Evolutionary conservation across 768 basidiomycete species (phyloP).

Genomic region (Boletellus emodensis): DNA sequence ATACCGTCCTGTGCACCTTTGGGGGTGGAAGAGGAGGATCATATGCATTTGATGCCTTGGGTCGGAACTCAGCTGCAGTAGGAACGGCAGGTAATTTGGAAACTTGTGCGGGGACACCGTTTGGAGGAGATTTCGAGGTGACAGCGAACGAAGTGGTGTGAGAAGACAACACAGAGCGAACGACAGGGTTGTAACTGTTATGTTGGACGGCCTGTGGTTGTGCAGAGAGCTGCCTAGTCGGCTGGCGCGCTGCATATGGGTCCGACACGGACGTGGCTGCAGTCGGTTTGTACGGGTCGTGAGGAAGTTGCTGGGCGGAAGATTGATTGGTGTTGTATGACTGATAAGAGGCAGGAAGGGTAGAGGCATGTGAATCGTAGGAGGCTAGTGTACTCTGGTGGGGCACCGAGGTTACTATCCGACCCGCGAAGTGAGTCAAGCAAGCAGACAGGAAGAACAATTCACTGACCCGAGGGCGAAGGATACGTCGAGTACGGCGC

Average conservation of each 20-base stretch:
- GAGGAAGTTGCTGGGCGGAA: slow-evolving; percentile 15
- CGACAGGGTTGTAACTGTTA: slow-evolving; percentile 25
- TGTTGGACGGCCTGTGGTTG: slow-evolving; percentile 32
- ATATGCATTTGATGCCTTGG: slow-evolving; percentile 67
- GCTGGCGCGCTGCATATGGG: slow-evolving; percentile 20
- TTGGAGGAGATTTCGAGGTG: slow-evolving; percentile 16
- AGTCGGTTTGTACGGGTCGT: slow-evolving; percentile 38
- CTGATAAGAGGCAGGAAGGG: slow-evolving; percentile 15
- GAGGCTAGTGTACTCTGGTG: slow-evolving; percentile 12
- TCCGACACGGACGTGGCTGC: slow-evolving; percentile 13
- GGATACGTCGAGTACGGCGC: slow-evolving; percentile 16
- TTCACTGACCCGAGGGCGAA: slow-evolving; percentile 24
- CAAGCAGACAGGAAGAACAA: neutral
- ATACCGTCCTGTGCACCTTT: slow-evolving; percentile 30
- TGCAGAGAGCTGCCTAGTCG: slow-evolving; percentile 7
- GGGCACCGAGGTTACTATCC: slow-evolving; percentile 10
- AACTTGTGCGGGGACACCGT: slow-evolving; percentile 24
- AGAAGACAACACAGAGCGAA: slow-evolving; percentile 24
- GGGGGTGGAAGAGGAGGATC: slow-evolving; percentile 68
- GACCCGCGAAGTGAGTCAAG: slow-evolving; percentile 4
- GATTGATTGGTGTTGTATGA: slow-evolving; percentile 13
- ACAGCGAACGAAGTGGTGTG: slow-evolving; percentile 17
- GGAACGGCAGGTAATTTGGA: slow-evolving; percentile 34
- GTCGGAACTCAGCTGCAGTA: slow-evolving; percentile 49
- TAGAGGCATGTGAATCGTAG: slow-evolving; percentile 26